Base-by-base conservation (phyloP, 2,329 filamentous ascomycete species). In the Colletotrichum graminicola region DNA sequence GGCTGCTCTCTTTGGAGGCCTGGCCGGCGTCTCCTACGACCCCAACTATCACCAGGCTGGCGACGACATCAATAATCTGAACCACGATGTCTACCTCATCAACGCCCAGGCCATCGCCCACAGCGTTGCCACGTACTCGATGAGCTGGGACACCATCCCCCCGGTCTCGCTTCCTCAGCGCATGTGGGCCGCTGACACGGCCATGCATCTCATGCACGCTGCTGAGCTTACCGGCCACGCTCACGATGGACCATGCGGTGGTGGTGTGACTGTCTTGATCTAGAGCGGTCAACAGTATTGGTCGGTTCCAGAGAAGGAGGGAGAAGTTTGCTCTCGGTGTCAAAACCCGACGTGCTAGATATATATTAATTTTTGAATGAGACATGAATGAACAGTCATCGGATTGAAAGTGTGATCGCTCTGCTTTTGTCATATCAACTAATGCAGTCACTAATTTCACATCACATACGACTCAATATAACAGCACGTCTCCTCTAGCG, bases 1-100 rank as follows among this genome's bases (percentile, higher is more conserved):
- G 77, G 87, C 83, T 0, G 82, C 81, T 45, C 79, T 88, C 76
- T 93, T 92, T 73, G 91, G 91, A 14, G 91, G 91, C 26, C 80
- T 85, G 74, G 89, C 86, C 12, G 90, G 84, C 71, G 79, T 83
- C 34, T 79, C 83, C 61, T 83, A 83, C 75, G 81, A 87, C 71
- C 74, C 81, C 75, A 82, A 84, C 81, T 84, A 86, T 79, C 82
- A 87, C 78, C 75, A 82, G 69, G 73, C 77, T 1, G 83, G 84
- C 52, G 86, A 88, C 71, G 80, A 80, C 45, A 78, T 81, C 69
- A 75, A 76, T 73, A 81, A 81, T 76, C 75, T 81, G 23, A 80
- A 81, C 75, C 73, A 80, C 63, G 83, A 84, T 54, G 85, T 85
- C 7, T 86, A 80, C 78, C 78, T 84, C 23, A 73, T 84, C 71